Evolutionary conservation across 352 stramenopile species (phyloP).

Genomic region (Phytopythium kandeliae): DNA sequence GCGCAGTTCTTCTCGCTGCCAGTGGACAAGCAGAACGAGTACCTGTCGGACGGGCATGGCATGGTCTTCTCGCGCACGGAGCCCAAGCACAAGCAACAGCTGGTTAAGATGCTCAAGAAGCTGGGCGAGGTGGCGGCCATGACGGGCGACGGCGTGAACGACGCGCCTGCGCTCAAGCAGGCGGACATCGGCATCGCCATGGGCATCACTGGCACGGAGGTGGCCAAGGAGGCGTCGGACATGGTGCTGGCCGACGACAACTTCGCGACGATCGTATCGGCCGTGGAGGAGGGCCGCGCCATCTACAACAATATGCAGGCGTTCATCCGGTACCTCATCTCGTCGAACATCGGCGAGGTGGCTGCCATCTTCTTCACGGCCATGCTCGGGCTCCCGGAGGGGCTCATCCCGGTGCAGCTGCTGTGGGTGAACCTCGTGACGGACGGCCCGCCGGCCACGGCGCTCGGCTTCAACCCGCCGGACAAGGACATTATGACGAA

Average conservation of each 20-base stretch:
- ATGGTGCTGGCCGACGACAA: constrained; percentile 99
- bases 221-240: constrained; percentile 97
- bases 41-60: too few species aligned
- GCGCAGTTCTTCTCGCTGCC: too few species aligned
- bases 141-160: constrained; percentile 99
- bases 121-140: constrained; percentile 94
- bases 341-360: constrained; percentile 99
- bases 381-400: constrained; percentile 94
- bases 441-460: constrained; percentile 97
- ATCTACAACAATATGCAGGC: constrained; percentile 98
- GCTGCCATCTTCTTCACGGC: constrained; percentile 98
- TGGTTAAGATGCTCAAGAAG: constrained; percentile 28
- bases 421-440: constrained; percentile 99
- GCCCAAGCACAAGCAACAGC: too few species aligned
- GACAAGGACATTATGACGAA: constrained; percentile 97
- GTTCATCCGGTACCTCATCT: constrained; percentile 99
- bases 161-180: constrained; percentile 97
- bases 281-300: constrained; percentile 78
- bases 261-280: constrained; percentile 97
- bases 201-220: constrained; percentile 97
- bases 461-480: constrained; percentile 98
- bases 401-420: constrained; percentile 97
- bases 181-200: constrained; percentile 99
- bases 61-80: too few species aligned
- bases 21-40: too few species aligned